These are phyloP conservation scores for Pochonia chlamydosporia DNA, from an alignment of 2,329 filamentous ascomycete genomes.

Conservation along the genomic window DNA sequence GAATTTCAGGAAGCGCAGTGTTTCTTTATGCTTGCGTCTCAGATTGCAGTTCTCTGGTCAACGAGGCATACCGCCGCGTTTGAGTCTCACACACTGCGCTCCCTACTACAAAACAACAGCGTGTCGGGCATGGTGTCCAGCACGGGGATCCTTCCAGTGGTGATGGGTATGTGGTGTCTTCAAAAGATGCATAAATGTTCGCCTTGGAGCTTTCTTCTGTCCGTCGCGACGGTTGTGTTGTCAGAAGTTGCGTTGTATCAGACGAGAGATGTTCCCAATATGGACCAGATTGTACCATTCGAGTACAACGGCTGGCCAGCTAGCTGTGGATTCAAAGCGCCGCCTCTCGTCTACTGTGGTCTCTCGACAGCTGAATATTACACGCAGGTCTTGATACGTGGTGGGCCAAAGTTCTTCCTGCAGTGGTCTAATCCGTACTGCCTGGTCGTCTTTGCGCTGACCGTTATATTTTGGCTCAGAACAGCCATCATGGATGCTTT, in stretches of 20 bases:
- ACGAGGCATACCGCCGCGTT: background rate
- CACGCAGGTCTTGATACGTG: background rate
- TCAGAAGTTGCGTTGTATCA: background rate
- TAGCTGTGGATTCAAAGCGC: too few species aligned
- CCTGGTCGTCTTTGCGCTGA: background rate
- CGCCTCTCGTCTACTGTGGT: too few species aligned
- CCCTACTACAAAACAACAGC: background rate
- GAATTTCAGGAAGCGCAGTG: conserved; percentile 9
- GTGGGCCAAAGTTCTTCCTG: background rate
- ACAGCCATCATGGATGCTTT: too few species aligned
- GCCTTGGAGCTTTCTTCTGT: background rate
- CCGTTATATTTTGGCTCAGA: background rate
- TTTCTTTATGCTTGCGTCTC: conserved; percentile 5
- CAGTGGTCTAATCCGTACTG: background rate
- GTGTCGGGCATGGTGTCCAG: background rate
- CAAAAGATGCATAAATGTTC: conserved; percentile 2
- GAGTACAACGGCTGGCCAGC: background rate
- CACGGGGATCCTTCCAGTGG: background rate
- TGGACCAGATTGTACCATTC: background rate
- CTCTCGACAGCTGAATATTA: too few species aligned
- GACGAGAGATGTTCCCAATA: background rate
- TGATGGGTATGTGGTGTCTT: conserved; percentile 1
- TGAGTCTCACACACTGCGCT: background rate
- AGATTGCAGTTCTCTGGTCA: background rate
- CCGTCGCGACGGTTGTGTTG: background rate